A percentile compares a stretch with the other conserved stretches of the same genome.
Conservation (phyloP, 306 rosid genomes). For the Quercus ilex region DNA sequence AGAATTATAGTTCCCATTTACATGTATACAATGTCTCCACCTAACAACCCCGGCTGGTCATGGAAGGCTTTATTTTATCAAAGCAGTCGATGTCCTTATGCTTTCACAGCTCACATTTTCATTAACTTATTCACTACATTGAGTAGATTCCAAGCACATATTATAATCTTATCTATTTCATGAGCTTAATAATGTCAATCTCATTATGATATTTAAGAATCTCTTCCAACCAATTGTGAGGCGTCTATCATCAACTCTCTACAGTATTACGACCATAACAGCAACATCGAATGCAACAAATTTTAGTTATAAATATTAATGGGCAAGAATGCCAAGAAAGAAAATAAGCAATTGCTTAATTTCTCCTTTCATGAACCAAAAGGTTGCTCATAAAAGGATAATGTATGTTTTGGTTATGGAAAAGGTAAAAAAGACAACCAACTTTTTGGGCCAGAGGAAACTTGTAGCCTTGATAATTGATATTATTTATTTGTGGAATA, state of each 20-base stretch:
- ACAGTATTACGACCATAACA: conserved; percentile 1
- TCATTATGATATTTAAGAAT: conserved; percentile 14
- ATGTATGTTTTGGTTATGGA: too few relatives aligned
- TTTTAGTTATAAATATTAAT: conserved; percentile 8
- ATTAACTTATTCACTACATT: neutral
- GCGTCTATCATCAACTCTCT: neutral
- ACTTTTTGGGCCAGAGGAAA: too few relatives aligned
- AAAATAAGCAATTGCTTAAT: neutral
- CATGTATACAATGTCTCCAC: neutral
- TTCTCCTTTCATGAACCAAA: conserved; percentile 5
- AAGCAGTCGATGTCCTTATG: too few relatives aligned
- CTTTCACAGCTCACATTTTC: neutral
- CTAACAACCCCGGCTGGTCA: neutral
- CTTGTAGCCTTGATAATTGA: too few relatives aligned
- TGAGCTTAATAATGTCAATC: conserved; percentile 2
- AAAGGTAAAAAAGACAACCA: too few relatives aligned
- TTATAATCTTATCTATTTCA: neutral
- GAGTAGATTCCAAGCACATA: conserved; percentile 47
- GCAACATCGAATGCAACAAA: conserved; percentile 13
- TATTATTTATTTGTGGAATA: too few relatives aligned
- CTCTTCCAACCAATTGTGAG: conserved; percentile 6
- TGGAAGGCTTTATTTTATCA: too few relatives aligned
- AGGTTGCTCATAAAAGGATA: neutral
- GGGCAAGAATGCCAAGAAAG: neutral
- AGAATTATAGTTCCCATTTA: neutral